Base-by-base conservation (phyloP, 768 basidiomycete species). In the Cystofilobasidium ferigula region DNA sequence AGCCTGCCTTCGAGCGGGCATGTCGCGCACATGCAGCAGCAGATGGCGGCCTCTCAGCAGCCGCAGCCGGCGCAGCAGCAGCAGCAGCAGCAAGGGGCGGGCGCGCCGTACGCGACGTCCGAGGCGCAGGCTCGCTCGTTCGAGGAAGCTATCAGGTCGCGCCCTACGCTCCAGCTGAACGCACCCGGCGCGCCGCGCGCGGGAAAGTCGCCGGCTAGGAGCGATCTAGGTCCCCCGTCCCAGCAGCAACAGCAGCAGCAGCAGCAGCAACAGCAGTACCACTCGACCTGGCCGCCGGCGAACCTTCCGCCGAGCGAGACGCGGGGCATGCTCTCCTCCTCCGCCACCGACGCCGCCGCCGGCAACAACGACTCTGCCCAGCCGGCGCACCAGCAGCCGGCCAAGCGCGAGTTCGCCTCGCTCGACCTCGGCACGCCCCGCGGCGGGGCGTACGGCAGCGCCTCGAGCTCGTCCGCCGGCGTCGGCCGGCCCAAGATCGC, bases 1-100 rank as follows among this genome's bases (percentile, higher is more conserved):
- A 7, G n/a, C 47, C 13, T n/a, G 4, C 47, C 22, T n/a, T n/a
- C n/a, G n/a, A n/a, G n/a, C n/a, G n/a, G n/a, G n/a, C n/a, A n/a
- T n/a, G n/a, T n/a, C n/a, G n/a, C n/a, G n/a, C n/a, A n/a, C n/a
- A n/a, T n/a, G n/a, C n/a, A n/a, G n/a, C n/a, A n/a, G n/a, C n/a
- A n/a, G n/a, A n/a, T n/a, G n/a, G n/a, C n/a, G n/a, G n/a, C n/a
- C n/a, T n/a, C n/a, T n/a, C n/a, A n/a, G n/a, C n/a, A n/a, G n/a
- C n/a, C n/a, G n/a, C 38, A 40, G 38, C 38, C 8, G 38, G 38
- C 8, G 38, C 38, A 40, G 6, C 45, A n/a, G 13, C 20, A 47
- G 45, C 45, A 47, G 14, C 45, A 47, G 45, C 45, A 47, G n/a
- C 45, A 47, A n/a, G n/a, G n/a, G n/a, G n/a, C n/a, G n/a, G n/a